These are phyloP conservation scores for Mycena filopes DNA, from an alignment of 768 basidiomycete genomes.

Conservation along the genomic window DNA sequence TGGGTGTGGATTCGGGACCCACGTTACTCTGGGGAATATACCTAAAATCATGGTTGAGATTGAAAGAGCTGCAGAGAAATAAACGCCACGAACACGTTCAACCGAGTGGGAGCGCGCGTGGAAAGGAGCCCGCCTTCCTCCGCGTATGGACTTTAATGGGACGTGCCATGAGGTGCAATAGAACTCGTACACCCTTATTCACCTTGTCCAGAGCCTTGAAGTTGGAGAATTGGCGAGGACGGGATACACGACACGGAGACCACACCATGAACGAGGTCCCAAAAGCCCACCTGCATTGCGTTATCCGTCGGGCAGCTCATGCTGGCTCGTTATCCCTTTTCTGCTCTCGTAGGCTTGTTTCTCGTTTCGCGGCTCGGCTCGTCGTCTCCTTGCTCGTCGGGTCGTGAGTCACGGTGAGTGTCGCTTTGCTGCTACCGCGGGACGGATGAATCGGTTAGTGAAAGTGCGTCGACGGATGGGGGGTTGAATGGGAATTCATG, in stretches of 20 bases:
- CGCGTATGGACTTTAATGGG: not conserved
- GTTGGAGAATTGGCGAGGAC: conserved; percentile 29
- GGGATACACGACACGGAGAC: conserved; percentile 13
- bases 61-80: conserved; percentile 16
- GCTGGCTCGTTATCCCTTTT: no score
- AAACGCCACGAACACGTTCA: conserved; percentile 18
- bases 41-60: not conserved
- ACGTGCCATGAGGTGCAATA: not conserved
- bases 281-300: conserved; percentile 59
- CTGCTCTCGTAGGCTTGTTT: no score
- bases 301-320: conserved; percentile 62
- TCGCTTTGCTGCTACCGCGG: no score
- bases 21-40: no score
- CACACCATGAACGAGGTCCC: conserved; percentile 56
- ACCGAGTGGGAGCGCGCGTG: conserved; percentile 2
- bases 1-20: conserved; percentile 6
- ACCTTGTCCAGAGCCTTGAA: conserved; percentile 22
- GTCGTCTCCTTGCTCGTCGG: no score
- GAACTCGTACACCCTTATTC: conserved; percentile 15
- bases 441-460: no score
- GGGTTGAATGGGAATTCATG: no score
- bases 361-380: no score
- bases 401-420: no score
- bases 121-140: not conserved
- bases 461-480: no score